phyloP scores from a whole-genome alignment of 2,329 filamentous ascomycete genomes.

The Amphichorda felina region DNA sequence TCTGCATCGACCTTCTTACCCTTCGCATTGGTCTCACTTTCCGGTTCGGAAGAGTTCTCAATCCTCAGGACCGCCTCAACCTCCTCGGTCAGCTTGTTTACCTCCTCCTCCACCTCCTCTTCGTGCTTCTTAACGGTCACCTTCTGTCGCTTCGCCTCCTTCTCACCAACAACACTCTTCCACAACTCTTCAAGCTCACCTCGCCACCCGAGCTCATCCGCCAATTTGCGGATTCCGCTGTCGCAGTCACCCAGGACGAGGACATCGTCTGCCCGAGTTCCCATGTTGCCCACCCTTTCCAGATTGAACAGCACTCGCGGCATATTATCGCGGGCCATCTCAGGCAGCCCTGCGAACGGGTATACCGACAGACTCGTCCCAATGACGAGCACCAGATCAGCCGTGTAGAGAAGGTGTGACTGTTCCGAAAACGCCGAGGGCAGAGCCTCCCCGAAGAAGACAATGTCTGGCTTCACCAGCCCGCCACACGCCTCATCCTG shows the following conservation, averaged over 20 bases:
- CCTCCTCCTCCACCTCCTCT: conserved; percentile 28
- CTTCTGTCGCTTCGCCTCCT: conserved; percentile 39
- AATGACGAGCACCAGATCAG: conserved; percentile 74
- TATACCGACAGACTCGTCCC: conserved; percentile 82
- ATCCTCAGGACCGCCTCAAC: conserved; percentile 21
- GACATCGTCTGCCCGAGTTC: conserved; percentile 72
- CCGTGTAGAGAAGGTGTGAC: conserved; percentile 35
- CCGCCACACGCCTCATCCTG: conserved; percentile 50
- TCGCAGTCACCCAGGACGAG: conserved; percentile 76
- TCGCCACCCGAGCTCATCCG: conserved; percentile 71
- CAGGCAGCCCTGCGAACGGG: conserved; percentile 76
- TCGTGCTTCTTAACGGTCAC: conserved; percentile 16
- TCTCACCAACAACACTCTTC: conserved; percentile 52
- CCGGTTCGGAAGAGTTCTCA: conserved; percentile 9
- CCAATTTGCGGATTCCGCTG: conserved; percentile 64
- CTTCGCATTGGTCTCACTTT: neutral
- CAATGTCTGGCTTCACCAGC: conserved; percentile 85
- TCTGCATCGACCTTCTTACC: neutral
- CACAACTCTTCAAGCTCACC: conserved; percentile 72
- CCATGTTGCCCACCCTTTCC: conserved; percentile 70
- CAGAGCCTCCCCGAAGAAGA: conserved; percentile 76
- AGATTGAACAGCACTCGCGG: conserved; percentile 82
- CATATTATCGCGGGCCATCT: conserved; percentile 43
- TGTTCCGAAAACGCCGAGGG: conserved; percentile 22
- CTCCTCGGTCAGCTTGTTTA: conserved; percentile 24